These are phyloP conservation scores for Botrytis fragariae DNA, from an alignment of 2,329 filamentous ascomycete genomes.

Conservation along the genomic window DNA sequence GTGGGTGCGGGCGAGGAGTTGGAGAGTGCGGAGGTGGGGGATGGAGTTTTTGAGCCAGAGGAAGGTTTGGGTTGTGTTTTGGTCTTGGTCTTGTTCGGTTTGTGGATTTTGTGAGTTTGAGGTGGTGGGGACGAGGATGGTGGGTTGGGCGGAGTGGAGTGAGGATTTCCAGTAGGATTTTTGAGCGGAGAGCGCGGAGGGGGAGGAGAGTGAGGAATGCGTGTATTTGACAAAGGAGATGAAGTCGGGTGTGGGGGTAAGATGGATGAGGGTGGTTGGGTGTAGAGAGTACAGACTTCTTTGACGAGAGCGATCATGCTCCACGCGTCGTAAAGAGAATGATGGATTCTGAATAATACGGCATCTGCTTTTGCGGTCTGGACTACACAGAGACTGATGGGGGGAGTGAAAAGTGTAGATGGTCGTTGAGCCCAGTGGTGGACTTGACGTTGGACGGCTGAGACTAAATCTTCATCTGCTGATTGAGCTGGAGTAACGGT, in stretches of 20 bases:
- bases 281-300: not conserved
- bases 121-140: not conserved
- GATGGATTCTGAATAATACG: not conserved
- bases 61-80: not conserved
- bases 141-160: not conserved
- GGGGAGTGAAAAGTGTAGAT: conserved; percentile 1
- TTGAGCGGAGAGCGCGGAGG: not conserved
- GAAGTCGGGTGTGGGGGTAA: not conserved
- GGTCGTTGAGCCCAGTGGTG: not conserved
- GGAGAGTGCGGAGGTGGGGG: not conserved
- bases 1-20: not conserved
- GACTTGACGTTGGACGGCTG: not conserved
- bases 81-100: not conserved
- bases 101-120: too few relatives aligned
- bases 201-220: not conserved
- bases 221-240: not conserved
- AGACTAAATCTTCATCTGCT: not conserved
- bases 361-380: not conserved
- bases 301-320: conserved; percentile 5
- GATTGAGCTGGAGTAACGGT: not conserved
- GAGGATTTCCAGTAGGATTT: not conserved
- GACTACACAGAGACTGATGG: conserved; percentile 4
- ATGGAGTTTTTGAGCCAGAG: not conserved
- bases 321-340: conserved; percentile 12
- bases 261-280: not conserved